phyloP scores from a whole-genome alignment of 371 early-diverging fungal genomes.

The Mucor circinelloides region DNA sequence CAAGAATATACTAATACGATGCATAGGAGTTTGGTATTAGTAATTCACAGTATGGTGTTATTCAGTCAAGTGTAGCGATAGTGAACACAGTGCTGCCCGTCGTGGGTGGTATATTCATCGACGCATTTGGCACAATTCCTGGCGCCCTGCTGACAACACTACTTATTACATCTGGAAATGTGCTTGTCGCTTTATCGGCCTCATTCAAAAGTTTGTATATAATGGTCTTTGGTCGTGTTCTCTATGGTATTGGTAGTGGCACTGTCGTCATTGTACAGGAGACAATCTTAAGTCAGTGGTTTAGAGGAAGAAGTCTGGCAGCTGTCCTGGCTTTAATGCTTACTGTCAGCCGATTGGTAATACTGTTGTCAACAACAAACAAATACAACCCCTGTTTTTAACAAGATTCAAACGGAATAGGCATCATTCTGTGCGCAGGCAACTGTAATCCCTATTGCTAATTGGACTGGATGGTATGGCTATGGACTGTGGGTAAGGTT shows the following conservation, averaged over 20 bases:
- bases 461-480: constrained; percentile 69
- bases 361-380: not conserved
- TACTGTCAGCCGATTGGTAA: constrained; percentile 66
- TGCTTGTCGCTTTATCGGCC: constrained; percentile 65
- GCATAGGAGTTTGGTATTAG: constrained; percentile 64
- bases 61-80: constrained; percentile 72
- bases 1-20: not conserved
- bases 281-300: constrained; percentile 77
- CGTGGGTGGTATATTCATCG: constrained; percentile 73
- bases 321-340: constrained; percentile 67
- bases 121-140: constrained; percentile 66
- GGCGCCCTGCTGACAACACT: constrained; percentile 67
- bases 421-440: constrained; percentile 69
- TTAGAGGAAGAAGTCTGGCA: constrained; percentile 65
- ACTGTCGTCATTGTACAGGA: constrained; percentile 73
- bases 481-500: constrained; percentile 69
- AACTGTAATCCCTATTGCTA: constrained; percentile 65
- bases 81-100: constrained; percentile 74
- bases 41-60: constrained; percentile 73
- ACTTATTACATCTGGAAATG: constrained; percentile 63
- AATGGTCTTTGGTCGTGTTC: constrained; percentile 70
- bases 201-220: constrained; percentile 47
- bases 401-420: not conserved
- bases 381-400: not conserved
- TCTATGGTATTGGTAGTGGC: constrained; percentile 76